A percentile compares a stretch with the other conserved stretches of the same genome.
Evolutionary conservation across 1,139 yeast genomes (phyloP).

Genomic region (Arxiozyma telluris): DNA sequence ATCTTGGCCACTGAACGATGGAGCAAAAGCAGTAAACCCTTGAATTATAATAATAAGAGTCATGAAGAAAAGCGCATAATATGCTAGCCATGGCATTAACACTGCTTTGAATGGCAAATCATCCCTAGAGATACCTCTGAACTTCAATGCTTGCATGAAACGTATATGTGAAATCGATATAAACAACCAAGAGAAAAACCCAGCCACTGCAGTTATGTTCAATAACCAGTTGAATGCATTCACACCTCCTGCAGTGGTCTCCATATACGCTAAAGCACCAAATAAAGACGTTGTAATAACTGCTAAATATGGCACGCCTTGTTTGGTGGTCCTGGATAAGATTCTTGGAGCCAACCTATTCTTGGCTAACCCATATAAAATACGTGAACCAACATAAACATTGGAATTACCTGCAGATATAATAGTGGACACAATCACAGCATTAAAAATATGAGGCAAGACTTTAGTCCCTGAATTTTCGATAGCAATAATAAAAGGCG

Average conservation of each 20-base stretch:
- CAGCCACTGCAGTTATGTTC: constrained; percentile 71
- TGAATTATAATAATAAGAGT: constrained; percentile 54
- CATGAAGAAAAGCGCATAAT: constrained; percentile 43
- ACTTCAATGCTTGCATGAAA: constrained; percentile 53
- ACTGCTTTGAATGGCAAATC: constrained; percentile 65
- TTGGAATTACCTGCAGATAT: constrained; percentile 79
- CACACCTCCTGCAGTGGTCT: constrained; percentile 46
- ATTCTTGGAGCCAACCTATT: constrained; percentile 53
- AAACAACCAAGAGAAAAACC: constrained; percentile 66
- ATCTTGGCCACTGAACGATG: constrained; percentile 39
- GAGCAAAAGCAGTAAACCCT: constrained; percentile 46
- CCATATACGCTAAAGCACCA: constrained; percentile 64
- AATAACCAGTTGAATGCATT: constrained; percentile 77
- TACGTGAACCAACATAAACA: constrained; percentile 69
- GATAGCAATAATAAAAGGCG: constrained; percentile 65
- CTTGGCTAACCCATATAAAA: constrained; percentile 56
- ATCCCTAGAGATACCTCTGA: constrained; percentile 53
- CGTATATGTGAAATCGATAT: constrained; percentile 58
- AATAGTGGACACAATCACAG: constrained; percentile 58
- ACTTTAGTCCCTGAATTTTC: constrained; percentile 61
- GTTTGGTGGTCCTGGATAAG: constrained; percentile 43
- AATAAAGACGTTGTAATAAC: constrained; percentile 51
- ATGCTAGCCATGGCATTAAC: constrained; percentile 55
- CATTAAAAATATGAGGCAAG: constrained; percentile 66
- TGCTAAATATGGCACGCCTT: constrained; percentile 60